phyloP scores from a whole-genome alignment of 2,329 filamentous ascomycete species.

The Trichoderma sp. region DNA sequence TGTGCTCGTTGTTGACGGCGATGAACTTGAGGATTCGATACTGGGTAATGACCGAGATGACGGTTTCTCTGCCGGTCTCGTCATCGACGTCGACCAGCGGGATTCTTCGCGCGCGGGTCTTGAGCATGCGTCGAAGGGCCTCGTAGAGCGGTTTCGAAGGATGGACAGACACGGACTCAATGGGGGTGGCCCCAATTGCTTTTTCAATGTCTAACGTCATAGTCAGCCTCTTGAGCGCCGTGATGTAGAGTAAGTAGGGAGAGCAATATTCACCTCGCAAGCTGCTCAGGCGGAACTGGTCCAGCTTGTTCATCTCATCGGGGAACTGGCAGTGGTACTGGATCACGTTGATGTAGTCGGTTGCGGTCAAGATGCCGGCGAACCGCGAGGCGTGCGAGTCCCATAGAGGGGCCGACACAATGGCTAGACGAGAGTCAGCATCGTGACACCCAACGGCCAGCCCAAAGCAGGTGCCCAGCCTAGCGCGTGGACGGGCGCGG shows the following conservation, averaged over 20 bases:
- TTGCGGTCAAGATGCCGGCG: constrained; percentile 90
- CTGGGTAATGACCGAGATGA: constrained; percentile 96
- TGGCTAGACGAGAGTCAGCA: constrained; percentile 59
- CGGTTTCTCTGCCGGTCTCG: constrained; percentile 87
- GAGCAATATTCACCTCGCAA: constrained; percentile 68
- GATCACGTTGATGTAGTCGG: constrained; percentile 97
- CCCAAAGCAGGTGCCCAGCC: neutral
- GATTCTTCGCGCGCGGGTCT: constrained; percentile 89
- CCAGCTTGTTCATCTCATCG: constrained; percentile 83
- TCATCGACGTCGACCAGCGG: constrained; percentile 92
- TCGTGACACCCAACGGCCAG: neutral
- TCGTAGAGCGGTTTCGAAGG: constrained; percentile 90
- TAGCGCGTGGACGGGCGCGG: neutral
- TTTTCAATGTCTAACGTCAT: constrained; percentile 78
- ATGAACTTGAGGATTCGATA: constrained; percentile 99
- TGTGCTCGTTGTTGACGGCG: constrained; percentile 83
- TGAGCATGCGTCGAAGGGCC: constrained; percentile 90
- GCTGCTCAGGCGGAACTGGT: constrained; percentile 90
- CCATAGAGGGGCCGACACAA: constrained; percentile 96
- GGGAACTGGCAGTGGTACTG: constrained; percentile 99
- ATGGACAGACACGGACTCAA: constrained; percentile 95
- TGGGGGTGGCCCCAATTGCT: constrained; percentile 84
- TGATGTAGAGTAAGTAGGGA: neutral
- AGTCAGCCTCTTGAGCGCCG: constrained; percentile 28
- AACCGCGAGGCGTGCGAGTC: constrained; percentile 92